Base-by-base conservation (phyloP, 2,329 filamentous ascomycete genomes). In the Periconia sp. region DNA sequence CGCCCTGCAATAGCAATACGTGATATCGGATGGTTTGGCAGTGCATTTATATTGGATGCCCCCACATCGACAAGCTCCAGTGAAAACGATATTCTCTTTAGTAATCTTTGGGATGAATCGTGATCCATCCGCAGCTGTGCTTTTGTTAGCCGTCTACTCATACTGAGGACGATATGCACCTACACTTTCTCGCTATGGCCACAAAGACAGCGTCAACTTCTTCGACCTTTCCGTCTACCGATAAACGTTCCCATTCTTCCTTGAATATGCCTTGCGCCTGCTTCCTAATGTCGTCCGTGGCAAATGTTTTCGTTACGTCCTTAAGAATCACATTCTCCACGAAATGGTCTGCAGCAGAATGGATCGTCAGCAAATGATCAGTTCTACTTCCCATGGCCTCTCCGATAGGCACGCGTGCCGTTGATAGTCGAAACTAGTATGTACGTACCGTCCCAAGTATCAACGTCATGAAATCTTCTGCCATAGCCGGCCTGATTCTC, bases 1-100 rank as follows among this genome's bases (percentile, higher is more conserved):
- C 41, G 74, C 75, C n/a, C 63, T 66, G 59, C 80, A 82, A 61
- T 81, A 74, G 63, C 79, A 82, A 51, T 76, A 64, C 17, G 67
- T 70, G 27, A 79, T 62, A 20, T 63, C 54, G 13, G 58, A 63
- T 1, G 79, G 77, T 1, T 69, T 59, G 1, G 55, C 56, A 14
- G 69, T 72, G 48, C 70, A 71, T 1, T 65, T 73, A 65, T 79
- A 82, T 40, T 65, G 68, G 31, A 81, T 70, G 45, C 70, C 63
- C 13, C 71, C 69, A 54, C 79, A 81, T 43, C 71, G 71, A 54
- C 79, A 81, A 50, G 74, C 70, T 35, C 79, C 79, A 18, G 67
- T 70, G 49, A 77, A 70, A 6, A 65, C 47, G 2, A 65, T 42
- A 0, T 60, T 59, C 20, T 59, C 49, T 7, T 50, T 47, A 2